A percentile compares a stretch with the other conserved stretches of the same genome.
Conservation (phyloP, 2,329 filamentous ascomycete genomes). For the Blastomyces percursus region DNA sequence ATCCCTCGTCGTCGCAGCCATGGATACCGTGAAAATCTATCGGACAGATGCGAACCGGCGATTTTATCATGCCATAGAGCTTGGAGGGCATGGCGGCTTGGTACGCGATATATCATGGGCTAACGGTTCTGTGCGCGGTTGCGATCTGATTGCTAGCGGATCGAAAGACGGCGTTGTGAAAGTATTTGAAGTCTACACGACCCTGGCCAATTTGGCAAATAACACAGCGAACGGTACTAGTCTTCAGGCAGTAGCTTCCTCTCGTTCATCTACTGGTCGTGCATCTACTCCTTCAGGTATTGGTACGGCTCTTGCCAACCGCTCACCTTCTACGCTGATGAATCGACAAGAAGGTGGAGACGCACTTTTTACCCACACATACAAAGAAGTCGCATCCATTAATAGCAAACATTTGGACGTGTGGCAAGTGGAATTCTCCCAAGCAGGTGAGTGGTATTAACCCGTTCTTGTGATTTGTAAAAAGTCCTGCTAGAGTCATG, state of each 20-base stretch:
- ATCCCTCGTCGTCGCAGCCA: conserved; percentile 72
- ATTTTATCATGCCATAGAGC: conserved; percentile 73
- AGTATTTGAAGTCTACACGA: conserved; percentile 59
- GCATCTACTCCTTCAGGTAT: conserved; percentile 32
- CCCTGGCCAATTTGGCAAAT: conserved; percentile 20
- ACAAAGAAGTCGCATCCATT: conserved; percentile 33
- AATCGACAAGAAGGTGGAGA: conserved; percentile 27
- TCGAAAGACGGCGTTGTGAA: conserved; percentile 84
- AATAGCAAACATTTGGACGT: conserved; percentile 36
- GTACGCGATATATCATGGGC: conserved; percentile 89
- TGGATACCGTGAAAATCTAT: conserved; percentile 74
- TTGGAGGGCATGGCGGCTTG: conserved; percentile 61
- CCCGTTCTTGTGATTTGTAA: background rate
- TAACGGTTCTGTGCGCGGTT: conserved; percentile 77
- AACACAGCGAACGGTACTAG: conserved; percentile 19
- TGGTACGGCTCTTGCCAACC: conserved; percentile 31
- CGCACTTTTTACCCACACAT: conserved; percentile 32
- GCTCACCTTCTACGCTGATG: conserved; percentile 18
- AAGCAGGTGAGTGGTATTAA: conserved; percentile 25
- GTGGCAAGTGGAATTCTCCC: conserved; percentile 37
- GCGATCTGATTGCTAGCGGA: conserved; percentile 81
- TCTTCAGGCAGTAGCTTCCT: conserved; percentile 19
- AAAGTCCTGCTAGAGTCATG: background rate
- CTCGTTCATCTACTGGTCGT: conserved; percentile 6
- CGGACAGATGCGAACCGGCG: conserved; percentile 62